Evolutionary conservation across 2,329 filamentous ascomycete genomes (phyloP).

Genomic region (Parafenestella ontariensis): DNA sequence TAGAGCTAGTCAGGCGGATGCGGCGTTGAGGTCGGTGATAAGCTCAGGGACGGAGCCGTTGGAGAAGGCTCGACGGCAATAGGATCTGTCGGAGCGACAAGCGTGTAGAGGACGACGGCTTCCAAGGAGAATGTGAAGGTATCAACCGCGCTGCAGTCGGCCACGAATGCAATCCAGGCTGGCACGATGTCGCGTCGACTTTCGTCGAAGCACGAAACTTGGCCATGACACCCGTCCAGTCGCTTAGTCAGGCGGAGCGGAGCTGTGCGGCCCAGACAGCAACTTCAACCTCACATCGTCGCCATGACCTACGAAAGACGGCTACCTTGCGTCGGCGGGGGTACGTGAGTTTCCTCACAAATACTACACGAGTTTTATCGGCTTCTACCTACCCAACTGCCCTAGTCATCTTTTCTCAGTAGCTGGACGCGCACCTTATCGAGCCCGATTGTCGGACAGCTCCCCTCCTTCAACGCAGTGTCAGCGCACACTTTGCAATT

Average conservation of each 20-base stretch:
- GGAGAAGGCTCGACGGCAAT: too few relatives aligned
- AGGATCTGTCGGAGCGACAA: too few relatives aligned
- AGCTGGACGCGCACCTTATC: neutral
- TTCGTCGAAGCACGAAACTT: constrained; percentile 11
- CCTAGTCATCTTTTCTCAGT: neutral
- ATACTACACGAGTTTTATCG: neutral
- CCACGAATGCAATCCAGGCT: constrained; percentile 17
- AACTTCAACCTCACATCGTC: constrained; percentile 1
- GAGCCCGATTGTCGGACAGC: neutral
- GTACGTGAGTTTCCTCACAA: neutral
- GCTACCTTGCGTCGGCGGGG: neutral
- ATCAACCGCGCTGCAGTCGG: too few relatives aligned
- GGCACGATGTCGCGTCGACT: constrained; percentile 24
- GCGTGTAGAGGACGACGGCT: too few relatives aligned
- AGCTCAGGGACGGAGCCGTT: too few relatives aligned
- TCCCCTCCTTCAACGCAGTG: neutral
- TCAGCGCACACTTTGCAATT: neutral
- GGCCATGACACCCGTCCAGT: constrained; percentile 21
- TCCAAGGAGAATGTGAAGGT: too few relatives aligned
- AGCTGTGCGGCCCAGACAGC: neutral
- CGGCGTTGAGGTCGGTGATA: constrained; percentile 1
- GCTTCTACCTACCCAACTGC: neutral
- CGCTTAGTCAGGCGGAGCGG: constrained; percentile 14
- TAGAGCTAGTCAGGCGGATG: constrained; percentile 4
- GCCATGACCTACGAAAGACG: neutral